Conservation (phyloP, 306 rosid species). For the Glycine soja region DNA sequence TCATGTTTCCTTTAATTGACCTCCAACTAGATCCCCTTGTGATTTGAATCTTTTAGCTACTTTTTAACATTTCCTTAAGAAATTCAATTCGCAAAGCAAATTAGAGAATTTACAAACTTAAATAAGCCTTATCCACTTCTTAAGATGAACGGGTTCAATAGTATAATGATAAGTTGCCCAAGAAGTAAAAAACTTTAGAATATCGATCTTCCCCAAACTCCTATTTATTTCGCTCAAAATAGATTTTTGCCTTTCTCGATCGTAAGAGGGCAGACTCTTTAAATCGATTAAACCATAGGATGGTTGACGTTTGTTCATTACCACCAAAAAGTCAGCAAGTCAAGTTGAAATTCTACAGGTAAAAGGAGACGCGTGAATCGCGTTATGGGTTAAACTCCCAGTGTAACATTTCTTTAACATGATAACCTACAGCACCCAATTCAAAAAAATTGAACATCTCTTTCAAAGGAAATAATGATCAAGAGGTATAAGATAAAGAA, state of each 20-base stretch:
- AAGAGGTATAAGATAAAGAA: conserved; percentile 14
- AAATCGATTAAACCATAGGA: not conserved
- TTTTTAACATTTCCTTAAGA: conserved; percentile 17
- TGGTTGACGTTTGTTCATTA: not conserved
- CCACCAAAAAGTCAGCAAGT: not conserved
- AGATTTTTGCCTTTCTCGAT: not conserved
- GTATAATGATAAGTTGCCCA: not conserved
- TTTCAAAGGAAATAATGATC: conserved; percentile 19
- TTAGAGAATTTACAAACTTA: not conserved
- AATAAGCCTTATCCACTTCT: conserved; percentile 33
- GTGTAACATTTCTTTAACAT: not conserved
- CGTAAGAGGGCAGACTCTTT: not conserved
- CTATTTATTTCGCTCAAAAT: conserved; percentile 4
- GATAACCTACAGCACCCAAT: conserved; percentile 31
- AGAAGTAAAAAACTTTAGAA: too few relatives aligned
- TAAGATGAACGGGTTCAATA: conserved; percentile 4
- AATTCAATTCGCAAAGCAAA: conserved; percentile 13
- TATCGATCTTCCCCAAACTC: not conserved
- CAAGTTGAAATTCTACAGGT: not conserved
- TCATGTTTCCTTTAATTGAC: conserved; percentile 42
- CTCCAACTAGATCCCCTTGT: conserved; percentile 38
- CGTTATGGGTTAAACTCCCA: not conserved
- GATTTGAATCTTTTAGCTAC: conserved; percentile 35
- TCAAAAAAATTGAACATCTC: conserved; percentile 1
- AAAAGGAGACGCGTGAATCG: not conserved